Conservation (phyloP, 2,329 filamentous ascomycete genomes). For the Penicillium sp. region DNA sequence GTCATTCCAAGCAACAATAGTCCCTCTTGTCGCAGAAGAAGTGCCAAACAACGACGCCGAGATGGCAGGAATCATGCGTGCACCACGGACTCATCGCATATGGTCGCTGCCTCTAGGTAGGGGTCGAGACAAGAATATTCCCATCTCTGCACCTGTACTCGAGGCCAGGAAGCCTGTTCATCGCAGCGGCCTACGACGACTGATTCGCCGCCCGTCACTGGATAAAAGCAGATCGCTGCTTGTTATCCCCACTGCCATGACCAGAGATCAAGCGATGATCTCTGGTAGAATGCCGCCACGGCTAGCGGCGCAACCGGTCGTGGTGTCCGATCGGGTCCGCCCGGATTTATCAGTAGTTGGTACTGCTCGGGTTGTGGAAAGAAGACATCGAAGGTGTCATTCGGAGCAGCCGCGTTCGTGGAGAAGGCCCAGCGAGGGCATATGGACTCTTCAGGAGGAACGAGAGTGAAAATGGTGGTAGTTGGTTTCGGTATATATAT, state of each 20-base stretch:
- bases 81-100: slow-evolving; percentile 19
- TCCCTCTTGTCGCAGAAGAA: slow-evolving; percentile 21
- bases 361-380: slow-evolving; percentile 17
- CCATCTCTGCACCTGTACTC: slow-evolving; percentile 2
- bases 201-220: slow-evolving; percentile 29
- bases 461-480: not conserved
- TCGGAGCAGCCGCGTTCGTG: slow-evolving; percentile 38
- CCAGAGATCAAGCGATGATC: slow-evolving; percentile 16
- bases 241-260: slow-evolving; percentile 25
- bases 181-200: slow-evolving; percentile 24
- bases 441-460: slow-evolving; percentile 37
- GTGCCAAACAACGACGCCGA: slow-evolving; percentile 26
- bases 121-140: not conserved
- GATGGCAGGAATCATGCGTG: slow-evolving; percentile 32
- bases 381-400: slow-evolving; percentile 35
- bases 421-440: slow-evolving; percentile 32
- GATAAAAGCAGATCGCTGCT: slow-evolving; percentile 32
- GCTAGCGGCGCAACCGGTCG: slow-evolving; percentile 1
- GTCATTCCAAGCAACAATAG: slow-evolving; percentile 6
- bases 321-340: not conserved
- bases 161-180: slow-evolving; percentile 16
- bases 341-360: not conserved
- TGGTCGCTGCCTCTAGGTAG: slow-evolving; percentile 20
- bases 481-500: not conserved
- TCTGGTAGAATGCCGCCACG: slow-evolving; percentile 21